Conservation (phyloP, 192 early-diverging fungal species). For the Allomyces javanicus region DNA sequence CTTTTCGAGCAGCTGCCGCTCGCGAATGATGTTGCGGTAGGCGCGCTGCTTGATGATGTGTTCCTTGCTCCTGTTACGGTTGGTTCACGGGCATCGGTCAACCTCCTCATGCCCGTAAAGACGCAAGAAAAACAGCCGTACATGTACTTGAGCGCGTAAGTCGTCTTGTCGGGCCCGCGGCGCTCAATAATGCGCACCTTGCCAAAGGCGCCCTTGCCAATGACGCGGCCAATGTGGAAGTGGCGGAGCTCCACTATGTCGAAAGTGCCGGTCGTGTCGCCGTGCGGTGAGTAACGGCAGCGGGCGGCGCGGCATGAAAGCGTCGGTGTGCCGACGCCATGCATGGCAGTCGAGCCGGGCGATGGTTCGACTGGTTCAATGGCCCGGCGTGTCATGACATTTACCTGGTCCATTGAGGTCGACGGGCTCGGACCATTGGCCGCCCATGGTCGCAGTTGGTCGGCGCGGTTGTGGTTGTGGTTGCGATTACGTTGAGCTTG, state of each 20-base stretch:
- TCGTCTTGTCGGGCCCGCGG: constrained; percentile 24
- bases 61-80: constrained; percentile 39
- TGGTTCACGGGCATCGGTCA: too few species aligned
- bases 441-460: neutral
- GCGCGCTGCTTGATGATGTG: constrained; percentile 71
- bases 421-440: neutral
- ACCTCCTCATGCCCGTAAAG: too few species aligned
- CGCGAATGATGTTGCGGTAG: constrained; percentile 75
- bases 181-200: constrained; percentile 12
- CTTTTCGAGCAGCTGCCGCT: constrained; percentile 68
- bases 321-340: neutral
- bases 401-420: neutral
- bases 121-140: too few species aligned
- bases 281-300: neutral
- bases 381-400: too few species aligned
- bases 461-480: too few species aligned
- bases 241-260: constrained; percentile 54
- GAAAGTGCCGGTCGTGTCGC: neutral
- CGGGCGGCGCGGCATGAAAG: neutral
- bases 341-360: neutral
- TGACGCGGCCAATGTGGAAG: constrained; percentile 80
- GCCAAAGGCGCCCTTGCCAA: constrained; percentile 30
- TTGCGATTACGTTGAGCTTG: too few species aligned
- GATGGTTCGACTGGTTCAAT: too few species aligned
- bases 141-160: constrained; percentile 93